These are phyloP conservation scores for Didymella exigua DNA, from an alignment of 2,329 filamentous ascomycete species.

Conservation along the genomic window DNA sequence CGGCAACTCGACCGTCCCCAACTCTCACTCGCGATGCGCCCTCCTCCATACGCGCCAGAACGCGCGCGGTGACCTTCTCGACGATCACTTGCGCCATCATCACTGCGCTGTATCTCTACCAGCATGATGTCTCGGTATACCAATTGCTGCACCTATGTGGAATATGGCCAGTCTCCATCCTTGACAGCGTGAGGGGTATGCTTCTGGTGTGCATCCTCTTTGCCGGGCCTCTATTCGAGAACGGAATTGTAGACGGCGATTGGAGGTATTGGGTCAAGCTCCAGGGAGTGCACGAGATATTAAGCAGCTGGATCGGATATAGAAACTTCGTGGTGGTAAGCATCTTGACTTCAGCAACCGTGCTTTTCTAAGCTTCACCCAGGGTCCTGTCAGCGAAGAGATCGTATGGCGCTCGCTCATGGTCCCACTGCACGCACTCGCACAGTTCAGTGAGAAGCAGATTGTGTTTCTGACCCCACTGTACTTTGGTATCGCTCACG, in stretches of 20 bases:
- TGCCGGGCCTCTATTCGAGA: slow-evolving; percentile 81
- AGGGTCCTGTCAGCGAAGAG: slow-evolving; percentile 87
- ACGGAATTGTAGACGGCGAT: slow-evolving; percentile 70
- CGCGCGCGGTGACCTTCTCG: slow-evolving; percentile 78
- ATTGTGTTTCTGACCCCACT: slow-evolving; percentile 84
- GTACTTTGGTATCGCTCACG: slow-evolving; percentile 89
- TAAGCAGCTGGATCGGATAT: slow-evolving; percentile 79
- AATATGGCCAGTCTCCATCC: slow-evolving; percentile 74
- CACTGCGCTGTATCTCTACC: slow-evolving; percentile 70
- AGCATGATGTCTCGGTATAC: slow-evolving; percentile 57
- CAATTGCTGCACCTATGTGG: slow-evolving; percentile 73
- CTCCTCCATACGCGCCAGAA: slow-evolving; percentile 84
- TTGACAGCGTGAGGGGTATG: slow-evolving; percentile 69
- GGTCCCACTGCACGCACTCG: slow-evolving; percentile 79
- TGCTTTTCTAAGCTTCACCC: slow-evolving; percentile 17
- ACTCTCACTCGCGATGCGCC: slow-evolving; percentile 84
- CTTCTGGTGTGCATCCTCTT: slow-evolving; percentile 80
- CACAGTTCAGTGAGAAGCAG: slow-evolving; percentile 55
- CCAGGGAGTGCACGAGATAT: slow-evolving; percentile 59
- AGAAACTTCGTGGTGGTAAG: slow-evolving; percentile 85
- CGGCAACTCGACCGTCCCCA: slow-evolving; percentile 77
- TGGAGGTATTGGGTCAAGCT: slow-evolving; percentile 70
- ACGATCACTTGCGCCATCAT: slow-evolving; percentile 70
- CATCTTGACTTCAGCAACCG: slow-evolving; percentile 17
- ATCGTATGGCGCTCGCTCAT: slow-evolving; percentile 89